Base-by-base conservation (phyloP, 352 stramenopile genomes). In the Pythium vanterpoolii region DNA sequence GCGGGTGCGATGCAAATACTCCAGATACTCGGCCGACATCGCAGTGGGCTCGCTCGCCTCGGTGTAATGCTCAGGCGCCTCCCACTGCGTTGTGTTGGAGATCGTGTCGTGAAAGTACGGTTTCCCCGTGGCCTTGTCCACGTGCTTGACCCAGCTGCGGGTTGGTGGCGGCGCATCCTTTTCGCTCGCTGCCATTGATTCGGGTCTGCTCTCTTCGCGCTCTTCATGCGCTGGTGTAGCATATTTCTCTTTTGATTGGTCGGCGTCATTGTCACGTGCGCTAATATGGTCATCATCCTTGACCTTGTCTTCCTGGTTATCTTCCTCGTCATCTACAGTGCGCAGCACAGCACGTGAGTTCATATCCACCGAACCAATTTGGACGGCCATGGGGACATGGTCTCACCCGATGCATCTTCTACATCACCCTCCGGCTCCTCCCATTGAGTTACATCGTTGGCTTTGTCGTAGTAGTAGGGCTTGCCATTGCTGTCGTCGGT, bases 381-480 rank as follows among this genome's bases (percentile, higher is more conserved):
- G 11, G 38, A 39, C 31, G n/a, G 13, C 24, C 4, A 13, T n/a
- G n/a, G n/a, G n/a, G n/a, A n/a, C 23, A 18, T 18, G 3, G 3
- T 19, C 23, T 18, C 47, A 78, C 71, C 68, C 19, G 69, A 71
- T 23, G 27, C 62, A 9, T 60, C 51, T 5, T 54, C 23, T 4
- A 71, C 43, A 44, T 81, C 81, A 0, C 66, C 73, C 19, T 90
- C 70, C 4, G 86, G 86, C 24, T 86, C 64, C 0, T 91, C 75
- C 86, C 86, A 95, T 51, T 87, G 76, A 50, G 84, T 94, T 30
- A 74, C 65, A 16, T 77, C 77, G 31, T 77, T 93, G 5, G 64
- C 69, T 63, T 87, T 68, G 60, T 95, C 83, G 73, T 87, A 82
- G 46, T 86, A 95, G 43, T 95, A 95, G 10, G 60, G 52, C 33